Base-by-base conservation (phyloP, 345 rosid genomes). In the Clausena lansium region DNA sequence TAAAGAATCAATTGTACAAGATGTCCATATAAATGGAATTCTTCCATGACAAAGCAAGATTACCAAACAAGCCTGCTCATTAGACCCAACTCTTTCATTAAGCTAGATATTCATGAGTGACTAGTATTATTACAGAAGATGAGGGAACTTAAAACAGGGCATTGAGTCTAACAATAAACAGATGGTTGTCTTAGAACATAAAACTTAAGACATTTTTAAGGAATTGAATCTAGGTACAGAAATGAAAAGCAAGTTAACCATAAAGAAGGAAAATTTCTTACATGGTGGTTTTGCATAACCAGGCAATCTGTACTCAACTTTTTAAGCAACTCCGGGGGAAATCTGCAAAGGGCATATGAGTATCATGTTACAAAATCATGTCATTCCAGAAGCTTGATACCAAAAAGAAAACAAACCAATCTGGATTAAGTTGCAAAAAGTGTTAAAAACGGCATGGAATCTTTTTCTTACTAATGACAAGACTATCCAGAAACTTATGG, bases 231-330 rank as follows among this genome's bases (percentile, higher is more conserved):
- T n/a, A n/a, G n/a, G n/a, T 25, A 38, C 28, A 20, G 57, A 38
- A 72, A 59, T 19, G 54, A 9, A 57, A 22, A 70, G 62, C 11
- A 72, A 71, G 64, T 5, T 33, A 64, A n/a, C n/a, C n/a, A n/a
- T n/a, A n/a, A n/a, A n/a, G n/a, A n/a, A n/a, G n/a, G n/a, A n/a
- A n/a, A n/a, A n/a, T n/a, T n/a, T n/a, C n/a, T 88, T 78, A 95
- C 99, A 83, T 70, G 90, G 83, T 95, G 99, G 79, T 93, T 91
- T 73, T 95, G 99, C 97, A 89, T 90, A 73, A 95, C 94, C 81
- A 95, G 91, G 70, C 98, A 92, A 78, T 95, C 94, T 36, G 89
- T 89, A 79, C 91, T 81, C 83, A 88, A 80, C 79, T 87, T 92
- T 67, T 70, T 76, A 75, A 91, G 89, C 87, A 95, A 73, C 39